These are phyloP conservation scores for Boletus edulis DNA, from an alignment of 768 basidiomycete species.

Conservation along the genomic window DNA sequence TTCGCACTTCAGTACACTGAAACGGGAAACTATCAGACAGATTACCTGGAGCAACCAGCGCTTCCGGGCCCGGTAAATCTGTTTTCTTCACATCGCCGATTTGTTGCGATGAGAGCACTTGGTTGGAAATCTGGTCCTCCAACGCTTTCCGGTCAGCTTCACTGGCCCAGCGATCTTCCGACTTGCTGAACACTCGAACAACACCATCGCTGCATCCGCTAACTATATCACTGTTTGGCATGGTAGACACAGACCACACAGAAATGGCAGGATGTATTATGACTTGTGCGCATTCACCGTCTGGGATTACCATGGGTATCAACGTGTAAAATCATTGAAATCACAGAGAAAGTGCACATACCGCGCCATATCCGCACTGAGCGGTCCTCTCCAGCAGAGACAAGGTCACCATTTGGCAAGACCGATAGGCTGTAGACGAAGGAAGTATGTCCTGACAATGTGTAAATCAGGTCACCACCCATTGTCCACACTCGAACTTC, in stretches of 20 bases:
- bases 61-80: conserved; percentile 87
- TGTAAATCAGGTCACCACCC: conserved; percentile 71
- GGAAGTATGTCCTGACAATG: conserved; percentile 91
- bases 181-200: conserved; percentile 81
- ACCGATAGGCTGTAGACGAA: conserved; percentile 92
- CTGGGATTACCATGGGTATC: conserved; percentile 36
- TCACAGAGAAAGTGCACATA: conserved; percentile 31
- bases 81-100: conserved; percentile 92
- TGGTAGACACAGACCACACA: conserved; percentile 90
- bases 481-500: conserved; percentile 93
- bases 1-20: conserved; percentile 6
- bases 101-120: conserved; percentile 81
- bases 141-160: conserved; percentile 62
- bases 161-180: conserved; percentile 71
- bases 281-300: conserved; percentile 85
- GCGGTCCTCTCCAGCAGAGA: conserved; percentile 94
- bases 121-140: conserved; percentile 72
- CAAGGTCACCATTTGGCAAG: conserved; percentile 76
- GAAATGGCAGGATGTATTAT: conserved; percentile 94
- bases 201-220: conserved; percentile 88
- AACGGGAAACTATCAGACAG: background rate
- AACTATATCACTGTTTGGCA: conserved; percentile 90
- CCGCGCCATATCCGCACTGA: conserved; percentile 90
- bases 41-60: conserved; percentile 65
- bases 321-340: background rate